These are phyloP conservation scores for Saksenaea vasiformis DNA, from an alignment of 371 early-diverging fungal genomes.

Conservation along the genomic window DNA sequence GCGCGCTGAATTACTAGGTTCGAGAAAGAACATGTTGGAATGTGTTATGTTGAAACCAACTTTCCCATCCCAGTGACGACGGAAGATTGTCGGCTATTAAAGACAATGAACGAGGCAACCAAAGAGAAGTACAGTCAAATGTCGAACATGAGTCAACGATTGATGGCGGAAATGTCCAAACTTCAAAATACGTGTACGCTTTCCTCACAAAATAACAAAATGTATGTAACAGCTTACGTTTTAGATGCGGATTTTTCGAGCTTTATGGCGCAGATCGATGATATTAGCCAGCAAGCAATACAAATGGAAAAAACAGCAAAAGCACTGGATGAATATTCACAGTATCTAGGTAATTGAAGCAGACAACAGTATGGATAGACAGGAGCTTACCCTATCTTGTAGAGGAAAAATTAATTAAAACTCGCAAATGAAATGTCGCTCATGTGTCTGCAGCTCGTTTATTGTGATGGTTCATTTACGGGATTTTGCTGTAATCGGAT, in stretches of 20 bases:
- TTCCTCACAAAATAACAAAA: background rate
- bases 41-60: background rate
- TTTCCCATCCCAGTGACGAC: constrained; percentile 43
- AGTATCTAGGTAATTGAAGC: constrained; percentile 51
- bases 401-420: constrained; percentile 7
- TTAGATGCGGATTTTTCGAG: constrained; percentile 59
- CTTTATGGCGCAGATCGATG: constrained; percentile 59
- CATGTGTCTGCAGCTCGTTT: background rate
- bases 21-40: background rate
- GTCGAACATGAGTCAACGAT: constrained; percentile 58
- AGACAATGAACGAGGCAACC: constrained; percentile 61
- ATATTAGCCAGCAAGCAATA: constrained; percentile 57
- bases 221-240: background rate
- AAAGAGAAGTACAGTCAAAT: constrained; percentile 61
- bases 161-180: constrained; percentile 63
- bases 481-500: background rate
- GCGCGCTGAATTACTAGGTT: constrained; percentile 56
- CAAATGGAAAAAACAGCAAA: constrained; percentile 57
- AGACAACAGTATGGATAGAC: background rate
- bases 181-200: constrained; percentile 56
- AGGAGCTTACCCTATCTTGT: background rate
- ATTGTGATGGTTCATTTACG: background rate
- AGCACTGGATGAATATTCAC: constrained; percentile 65
- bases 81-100: constrained; percentile 61
- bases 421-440: constrained; percentile 1